Evolutionary conservation across 2,329 filamentous ascomycete genomes (phyloP).

Genomic region (Hypoxylon sp.): DNA sequence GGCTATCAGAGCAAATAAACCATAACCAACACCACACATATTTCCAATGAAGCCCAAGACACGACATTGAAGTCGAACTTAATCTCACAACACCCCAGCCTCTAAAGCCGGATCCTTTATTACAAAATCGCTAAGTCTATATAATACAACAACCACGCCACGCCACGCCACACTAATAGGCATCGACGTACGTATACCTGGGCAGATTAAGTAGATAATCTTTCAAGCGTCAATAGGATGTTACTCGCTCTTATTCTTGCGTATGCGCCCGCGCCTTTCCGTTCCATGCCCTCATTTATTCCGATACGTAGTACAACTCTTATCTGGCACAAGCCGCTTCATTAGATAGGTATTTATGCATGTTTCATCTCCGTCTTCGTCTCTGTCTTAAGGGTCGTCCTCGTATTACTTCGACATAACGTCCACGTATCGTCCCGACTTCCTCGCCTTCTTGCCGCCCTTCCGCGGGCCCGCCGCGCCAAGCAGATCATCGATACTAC

Average conservation of each 20-base stretch:
- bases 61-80: neutral
- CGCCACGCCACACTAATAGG: neutral
- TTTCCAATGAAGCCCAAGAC: neutral
- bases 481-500: conserved; percentile 92
- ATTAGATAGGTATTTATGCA: neutral
- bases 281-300: conserved; percentile 1
- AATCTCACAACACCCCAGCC: conserved; percentile 11
- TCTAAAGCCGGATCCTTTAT: conserved; percentile 34
- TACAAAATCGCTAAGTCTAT: conserved; percentile 48
- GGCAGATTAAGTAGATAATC: conserved; percentile 3
- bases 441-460: conserved; percentile 78
- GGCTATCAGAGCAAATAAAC: too few relatives aligned
- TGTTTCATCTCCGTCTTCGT: conserved; percentile 12
- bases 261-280: conserved; percentile 16
- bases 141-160: conserved; percentile 35
- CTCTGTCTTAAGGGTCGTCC: neutral
- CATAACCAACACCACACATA: neutral
- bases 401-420: conserved; percentile 81
- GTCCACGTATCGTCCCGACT: conserved; percentile 91
- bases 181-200: neutral
- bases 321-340: conserved; percentile 14
- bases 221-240: neutral
- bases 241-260: neutral
- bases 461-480: conserved; percentile 80
- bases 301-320: neutral